phyloP scores from a whole-genome alignment of 2,329 filamentous ascomycete species.

The Neofusicoccum laricinum region DNA sequence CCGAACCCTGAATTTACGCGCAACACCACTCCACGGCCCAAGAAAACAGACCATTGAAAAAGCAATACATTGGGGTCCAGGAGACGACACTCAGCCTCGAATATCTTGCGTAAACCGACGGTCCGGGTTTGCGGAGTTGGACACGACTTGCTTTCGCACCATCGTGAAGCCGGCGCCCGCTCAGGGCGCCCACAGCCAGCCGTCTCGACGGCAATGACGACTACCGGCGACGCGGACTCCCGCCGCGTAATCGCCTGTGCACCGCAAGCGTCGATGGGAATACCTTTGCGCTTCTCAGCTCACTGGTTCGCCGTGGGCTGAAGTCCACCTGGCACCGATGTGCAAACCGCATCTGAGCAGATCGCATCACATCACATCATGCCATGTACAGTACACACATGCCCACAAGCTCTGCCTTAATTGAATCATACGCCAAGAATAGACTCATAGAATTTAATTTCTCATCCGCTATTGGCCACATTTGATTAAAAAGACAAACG shows the following conservation, averaged over 20 bases:
- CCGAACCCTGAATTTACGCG: not conserved
- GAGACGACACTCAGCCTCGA: not conserved
- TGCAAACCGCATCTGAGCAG: too few relatives aligned
- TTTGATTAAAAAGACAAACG: too few relatives aligned
- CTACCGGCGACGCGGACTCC: not conserved
- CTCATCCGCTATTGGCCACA: too few relatives aligned
- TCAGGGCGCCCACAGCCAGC: not conserved
- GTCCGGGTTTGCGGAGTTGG: not conserved
- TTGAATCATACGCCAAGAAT: too few relatives aligned
- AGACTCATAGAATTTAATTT: too few relatives aligned
- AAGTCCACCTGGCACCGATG: too few relatives aligned
- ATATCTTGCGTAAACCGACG: not conserved
- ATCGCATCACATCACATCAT: too few relatives aligned
- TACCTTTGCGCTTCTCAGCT: not conserved
- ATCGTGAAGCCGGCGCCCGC: not conserved
- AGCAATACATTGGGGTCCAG: not conserved
- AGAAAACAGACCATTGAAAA: not conserved
- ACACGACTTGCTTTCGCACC: not conserved
- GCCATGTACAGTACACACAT: too few relatives aligned
- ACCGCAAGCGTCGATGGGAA: not conserved
- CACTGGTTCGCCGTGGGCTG: too few relatives aligned
- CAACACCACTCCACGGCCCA: not conserved
- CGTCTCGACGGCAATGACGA: not conserved
- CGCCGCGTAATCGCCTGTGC: not conserved
- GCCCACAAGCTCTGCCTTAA: too few relatives aligned